Evolutionary conservation across 352 stramenopile genomes (phyloP), one percentile per base, ranked within the genome.

Genomic region (Pythium periplocum): DNA sequence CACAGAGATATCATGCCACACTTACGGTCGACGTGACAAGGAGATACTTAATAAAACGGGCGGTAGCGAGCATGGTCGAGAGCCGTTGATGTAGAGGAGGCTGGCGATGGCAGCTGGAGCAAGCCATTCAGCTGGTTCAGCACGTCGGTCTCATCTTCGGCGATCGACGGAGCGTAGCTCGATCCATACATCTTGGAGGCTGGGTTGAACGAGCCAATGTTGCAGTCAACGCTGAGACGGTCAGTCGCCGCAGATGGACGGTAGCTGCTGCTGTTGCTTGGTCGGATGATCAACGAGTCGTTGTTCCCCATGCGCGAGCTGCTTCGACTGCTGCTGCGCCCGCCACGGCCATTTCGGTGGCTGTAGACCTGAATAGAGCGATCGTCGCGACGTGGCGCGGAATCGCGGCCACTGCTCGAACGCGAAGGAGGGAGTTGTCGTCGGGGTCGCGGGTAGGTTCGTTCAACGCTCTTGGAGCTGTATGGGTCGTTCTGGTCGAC

Each of bases 181-280:
- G 64, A 68, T 26, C 83, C 73, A 36, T 80, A 68, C 34, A 78
- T 64, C 39, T 68, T 56, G 4, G 56, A 59, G 48, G 69, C 65
- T 33, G 70, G 74, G 63, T 90, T 87, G 54, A 78, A 66, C 52
- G 76, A 87, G 10, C 76, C 75, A 38, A 78, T 83, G 61, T 90
- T 87, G 47, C 78, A 84, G 59, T 90, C 79, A 34, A 90, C 61
- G 51, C 79, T 90, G 66, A 86, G 69, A 55, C 79, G 75, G 51
- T 87, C 77, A 36, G 79, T 86, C 46, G 57, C 55, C 8, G 68
- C 55, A 10, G 77, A 87, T 26, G 56, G 45, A 7, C 74, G 67
- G 35, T 73, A 51, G 30, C 75, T 74, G 58, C 70, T 84, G 38
- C 68, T 66, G n/a, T 57, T 68, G 50, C 55, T 74, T 8, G 75